Base-by-base conservation (phyloP, 179 eudicot species). In the Actinidia chinensis region DNA sequence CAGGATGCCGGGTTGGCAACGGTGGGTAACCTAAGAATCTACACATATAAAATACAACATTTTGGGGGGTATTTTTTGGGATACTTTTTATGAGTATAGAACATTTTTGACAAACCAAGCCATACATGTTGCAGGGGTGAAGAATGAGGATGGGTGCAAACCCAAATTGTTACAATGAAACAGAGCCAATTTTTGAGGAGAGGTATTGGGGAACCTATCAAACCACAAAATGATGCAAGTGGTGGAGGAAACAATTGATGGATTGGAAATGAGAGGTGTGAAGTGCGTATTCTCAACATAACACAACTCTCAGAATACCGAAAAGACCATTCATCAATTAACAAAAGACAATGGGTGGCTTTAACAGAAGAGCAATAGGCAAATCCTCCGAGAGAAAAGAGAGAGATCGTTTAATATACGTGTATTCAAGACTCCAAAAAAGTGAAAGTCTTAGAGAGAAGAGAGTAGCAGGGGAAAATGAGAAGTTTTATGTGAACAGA, bases 241-340 rank as follows among this genome's bases (percentile, higher is more conserved):
- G 18, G 94, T 89, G 10, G 88, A 68, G 5, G 84, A 78, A 4
- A 74, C 86, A 11, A 71, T 91, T 5, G 76, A 80, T 18, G 85
- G 77, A 59, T 85, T 92, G 87, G 84, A 82, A 60, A 81, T 46
- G 2, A 77, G 83, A 71, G 87, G 86, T 4, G 78, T 89, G 6
- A 85, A 88, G 86, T 94, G 11, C 83, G 86, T 6, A 55, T 92
- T 47, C 80, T 94, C 10, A 94, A 94, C 83, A 80, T 94, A 67
- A 93, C 98, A 12, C 98, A 94, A 65, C 84, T 92, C 13, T 91
- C 98, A 0, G 94, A 93, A 76, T 91, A 94, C 40, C 82, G 97
- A 82, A 90, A 91, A 60, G 98, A 93, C 79, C 98, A 94, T 73
- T 86, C 98, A 15, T 84, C 92, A 1, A 84, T 91, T 1, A 88